phyloP scores from a whole-genome alignment of 371 early-diverging fungal genomes.

The Actinomucor elegans region DNA sequence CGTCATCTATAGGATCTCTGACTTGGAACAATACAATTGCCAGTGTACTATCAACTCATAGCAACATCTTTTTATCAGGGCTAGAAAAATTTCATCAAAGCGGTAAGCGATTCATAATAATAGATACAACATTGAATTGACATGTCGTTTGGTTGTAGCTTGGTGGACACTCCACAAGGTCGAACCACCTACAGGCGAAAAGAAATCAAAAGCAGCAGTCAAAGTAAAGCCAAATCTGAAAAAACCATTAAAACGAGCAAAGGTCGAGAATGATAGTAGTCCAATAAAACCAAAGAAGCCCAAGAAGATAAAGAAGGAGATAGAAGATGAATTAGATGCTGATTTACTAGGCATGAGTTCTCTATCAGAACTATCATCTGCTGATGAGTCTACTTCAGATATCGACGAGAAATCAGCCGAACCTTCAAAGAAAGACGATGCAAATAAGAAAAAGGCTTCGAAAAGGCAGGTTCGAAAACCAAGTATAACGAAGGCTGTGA shows the following conservation, averaged over 20 bases:
- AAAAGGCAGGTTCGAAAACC: too few relatives aligned
- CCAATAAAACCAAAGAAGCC: constrained; percentile 5
- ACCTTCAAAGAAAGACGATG: neutral
- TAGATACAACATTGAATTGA: neutral
- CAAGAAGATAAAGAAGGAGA: constrained; percentile 5
- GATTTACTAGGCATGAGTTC: constrained; percentile 34
- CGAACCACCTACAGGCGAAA: constrained; percentile 43
- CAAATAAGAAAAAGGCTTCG: neutral
- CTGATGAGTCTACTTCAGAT: constrained; percentile 16
- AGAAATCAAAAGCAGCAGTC: constrained; percentile 25
- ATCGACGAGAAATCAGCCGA: neutral
- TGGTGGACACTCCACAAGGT: constrained; percentile 62
- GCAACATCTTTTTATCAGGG: constrained; percentile 74
- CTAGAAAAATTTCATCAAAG: constrained; percentile 59
- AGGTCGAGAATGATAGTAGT: neutral
- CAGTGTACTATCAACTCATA: constrained; percentile 78
- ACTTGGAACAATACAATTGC: constrained; percentile 83
- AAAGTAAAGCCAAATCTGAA: constrained; percentile 34
- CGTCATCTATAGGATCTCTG: constrained; percentile 48
- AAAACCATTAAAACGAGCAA: constrained; percentile 23
- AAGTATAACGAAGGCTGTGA: too few relatives aligned
- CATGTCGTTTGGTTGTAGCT: constrained; percentile 26
- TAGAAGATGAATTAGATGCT: constrained; percentile 4
- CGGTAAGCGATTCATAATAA: constrained; percentile 34
- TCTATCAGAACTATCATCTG: constrained; percentile 38